A percentile compares a stretch with the other conserved stretches of the same genome.
Evolutionary conservation across 495 filamentous ascomycete species (phyloP).

Genomic region (Tuber umbilicatum): DNA sequence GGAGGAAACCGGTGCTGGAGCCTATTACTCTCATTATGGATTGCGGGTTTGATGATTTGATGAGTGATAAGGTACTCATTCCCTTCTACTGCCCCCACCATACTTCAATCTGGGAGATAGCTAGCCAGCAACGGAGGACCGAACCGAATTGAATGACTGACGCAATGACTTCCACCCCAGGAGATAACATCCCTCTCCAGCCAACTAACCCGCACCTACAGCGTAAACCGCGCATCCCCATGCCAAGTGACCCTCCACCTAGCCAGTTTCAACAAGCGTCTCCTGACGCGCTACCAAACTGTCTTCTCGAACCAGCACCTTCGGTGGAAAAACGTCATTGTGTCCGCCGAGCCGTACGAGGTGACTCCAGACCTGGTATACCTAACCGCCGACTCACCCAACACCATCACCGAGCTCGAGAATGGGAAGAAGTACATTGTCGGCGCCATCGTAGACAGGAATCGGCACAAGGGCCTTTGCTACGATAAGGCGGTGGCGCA

Average conservation of each 20-base stretch:
- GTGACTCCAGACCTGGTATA: slow-evolving; percentile 57
- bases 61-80: slow-evolving; percentile 55
- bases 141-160: background rate
- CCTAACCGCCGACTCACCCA: slow-evolving; percentile 74
- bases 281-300: slow-evolving; percentile 74
- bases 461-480: slow-evolving; percentile 74
- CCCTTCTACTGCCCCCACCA: background rate
- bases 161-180: slow-evolving; percentile 1
- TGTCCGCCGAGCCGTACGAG: slow-evolving; percentile 51
- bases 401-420: slow-evolving; percentile 71
- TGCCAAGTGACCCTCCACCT: slow-evolving; percentile 65
- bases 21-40: slow-evolving; percentile 79
- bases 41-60: slow-evolving; percentile 84
- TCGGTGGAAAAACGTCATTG: slow-evolving; percentile 70
- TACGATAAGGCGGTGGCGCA: slow-evolving; percentile 68
- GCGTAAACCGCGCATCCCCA: slow-evolving; percentile 64
- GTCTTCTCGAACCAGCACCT: slow-evolving; percentile 59
- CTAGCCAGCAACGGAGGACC: background rate
- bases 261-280: slow-evolving; percentile 65
- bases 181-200: slow-evolving; percentile 73
- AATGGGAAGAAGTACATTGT: slow-evolving; percentile 87
- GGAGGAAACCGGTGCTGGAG: slow-evolving; percentile 45
- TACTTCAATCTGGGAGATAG: background rate
- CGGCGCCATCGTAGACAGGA: slow-evolving; percentile 89
- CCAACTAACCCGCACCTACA: slow-evolving; percentile 82